Base-by-base conservation (phyloP, 169 alveolate species). In the Miamiensis avidus region DNA sequence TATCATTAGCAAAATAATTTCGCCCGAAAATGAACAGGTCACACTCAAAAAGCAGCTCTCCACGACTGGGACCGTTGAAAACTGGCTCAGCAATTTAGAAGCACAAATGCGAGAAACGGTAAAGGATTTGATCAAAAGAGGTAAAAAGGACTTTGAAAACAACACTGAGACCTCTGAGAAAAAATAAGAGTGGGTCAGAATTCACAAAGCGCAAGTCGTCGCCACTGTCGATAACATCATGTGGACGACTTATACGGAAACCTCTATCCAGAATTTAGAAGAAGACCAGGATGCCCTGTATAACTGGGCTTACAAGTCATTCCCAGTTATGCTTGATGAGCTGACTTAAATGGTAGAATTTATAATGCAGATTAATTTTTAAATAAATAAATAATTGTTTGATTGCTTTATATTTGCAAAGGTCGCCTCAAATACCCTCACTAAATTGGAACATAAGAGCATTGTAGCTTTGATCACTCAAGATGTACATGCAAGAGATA, bases 401-500 rank as follows among this genome's bases (percentile, higher is more conserved):
- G 20, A 11, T 49, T 49, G 4, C 4, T 49, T 49, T 49, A 49
- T 49, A 49, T 20, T 49, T 27, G 88, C 96, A 84, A 92, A 76
- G 92, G 78, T 25, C 83, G n/a, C n/a, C n/a, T n/a, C n/a, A n/a
- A 88, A 72, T 82, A 85, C 34, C 78, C 92, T 69, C 26, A 49
- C 69, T 49, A 49, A 4, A 49, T 78, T 89, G 64, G 34, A 94
- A 78, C 89, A 93, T 86, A 91, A 82, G 76, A 88, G 88, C 49
- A 83, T 95, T 49, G 94, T 93, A 29, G 91, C 97, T 28, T 83
- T 95, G 33, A 93, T 95, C 76, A 93, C 96, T 4, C 86, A 93
- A 34, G 97, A 95, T 90, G 96, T 95, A 34, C 97, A 95, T 83
- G 94, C 94, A 64, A 89, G 96, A 88, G 97, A 95, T 86, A 94